Conservation (phyloP, 1,284 basidiomycete species). For the Pseudozyma sp. region DNA sequence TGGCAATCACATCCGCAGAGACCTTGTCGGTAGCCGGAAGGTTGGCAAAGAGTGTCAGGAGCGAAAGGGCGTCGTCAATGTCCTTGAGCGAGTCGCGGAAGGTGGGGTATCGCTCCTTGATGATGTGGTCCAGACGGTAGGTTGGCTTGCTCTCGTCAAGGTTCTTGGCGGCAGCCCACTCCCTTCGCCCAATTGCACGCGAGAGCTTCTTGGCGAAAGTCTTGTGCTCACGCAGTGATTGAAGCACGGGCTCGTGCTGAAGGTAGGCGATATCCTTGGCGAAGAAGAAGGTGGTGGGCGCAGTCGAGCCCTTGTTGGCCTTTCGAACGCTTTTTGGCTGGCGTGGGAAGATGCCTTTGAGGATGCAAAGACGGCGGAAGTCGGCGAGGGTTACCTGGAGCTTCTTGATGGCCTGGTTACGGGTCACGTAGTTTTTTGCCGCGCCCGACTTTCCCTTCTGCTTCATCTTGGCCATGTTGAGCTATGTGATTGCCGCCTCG, state of each 20-base stretch:
- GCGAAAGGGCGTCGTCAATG: slow-evolving; percentile 95
- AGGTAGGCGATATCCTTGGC: slow-evolving; percentile 98
- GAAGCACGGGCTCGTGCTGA: slow-evolving; percentile 95
- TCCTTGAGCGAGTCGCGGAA: slow-evolving; percentile 96
- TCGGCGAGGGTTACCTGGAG: slow-evolving; percentile 96
- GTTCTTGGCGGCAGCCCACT: slow-evolving; percentile 95
- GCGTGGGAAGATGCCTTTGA: slow-evolving; percentile 98
- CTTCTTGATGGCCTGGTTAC: slow-evolving; percentile 76
- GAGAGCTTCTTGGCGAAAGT: slow-evolving; percentile 97
- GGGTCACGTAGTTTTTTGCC: slow-evolving; percentile 81
- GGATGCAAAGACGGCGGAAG: slow-evolving; percentile 94
- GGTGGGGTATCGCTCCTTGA: slow-evolving; percentile 98
- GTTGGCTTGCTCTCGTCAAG: slow-evolving; percentile 83
- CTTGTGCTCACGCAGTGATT: slow-evolving; percentile 95
- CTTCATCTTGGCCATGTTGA: slow-evolving; percentile 84
- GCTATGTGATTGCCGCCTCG: background rate
- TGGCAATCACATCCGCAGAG: slow-evolving; percentile 85
- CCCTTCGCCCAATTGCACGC: slow-evolving; percentile 88
- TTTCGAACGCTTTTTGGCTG: slow-evolving; percentile 92
- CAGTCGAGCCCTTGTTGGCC: slow-evolving; percentile 97
- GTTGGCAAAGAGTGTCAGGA: slow-evolving; percentile 85
- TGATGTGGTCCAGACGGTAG: slow-evolving; percentile 85
- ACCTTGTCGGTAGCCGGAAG: slow-evolving; percentile 76
- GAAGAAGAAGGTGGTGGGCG: slow-evolving; percentile 98
- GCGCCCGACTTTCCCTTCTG: slow-evolving; percentile 79